These are phyloP conservation scores for Polysphondylium violaceum DNA, from an alignment of 78 protist species.

Conservation along the genomic window DNA sequence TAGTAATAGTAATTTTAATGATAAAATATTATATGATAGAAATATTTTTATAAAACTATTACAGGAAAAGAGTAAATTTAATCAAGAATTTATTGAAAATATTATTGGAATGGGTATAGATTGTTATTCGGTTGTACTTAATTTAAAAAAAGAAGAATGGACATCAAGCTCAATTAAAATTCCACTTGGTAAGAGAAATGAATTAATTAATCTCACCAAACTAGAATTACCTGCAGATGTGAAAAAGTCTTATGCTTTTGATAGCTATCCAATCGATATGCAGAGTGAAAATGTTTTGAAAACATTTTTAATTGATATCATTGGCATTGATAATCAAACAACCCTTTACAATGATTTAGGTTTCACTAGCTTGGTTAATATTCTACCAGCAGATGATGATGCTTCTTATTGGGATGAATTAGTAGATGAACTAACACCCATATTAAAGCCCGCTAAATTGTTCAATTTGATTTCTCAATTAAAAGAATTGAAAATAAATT, in stretches of 20 bases:
- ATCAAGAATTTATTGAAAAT: conserved; percentile 1
- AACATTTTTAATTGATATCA: neutral
- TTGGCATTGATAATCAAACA: conserved; percentile 5
- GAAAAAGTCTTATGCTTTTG: conserved; percentile 2
- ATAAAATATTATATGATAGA: conserved; percentile 21
- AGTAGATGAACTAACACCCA: neutral
- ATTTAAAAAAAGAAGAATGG: conserved; percentile 38
- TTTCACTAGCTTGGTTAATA: neutral
- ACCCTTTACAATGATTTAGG: conserved; percentile 1
- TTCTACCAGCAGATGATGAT: neutral
- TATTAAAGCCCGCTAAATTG: neutral
- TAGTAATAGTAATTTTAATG: neutral
- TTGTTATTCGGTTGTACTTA: conserved; percentile 27
- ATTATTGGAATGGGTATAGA: conserved; percentile 3
- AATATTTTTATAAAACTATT: conserved; percentile 8
- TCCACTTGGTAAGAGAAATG: conserved; percentile 21
- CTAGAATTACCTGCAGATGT: conserved; percentile 4
- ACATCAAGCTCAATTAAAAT: conserved; percentile 14
- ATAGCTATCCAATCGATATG: neutral
- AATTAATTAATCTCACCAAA: conserved; percentile 13
- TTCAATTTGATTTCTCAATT: conserved; percentile 14
- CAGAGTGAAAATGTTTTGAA: neutral
- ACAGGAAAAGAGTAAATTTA: conserved; percentile 19
- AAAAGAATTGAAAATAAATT: conserved; percentile 23
- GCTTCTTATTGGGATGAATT: conserved; percentile 11